These are phyloP conservation scores for Crithidia thermophila DNA, from an alignment of 208 protist species.

Conservation along the genomic window DNA sequence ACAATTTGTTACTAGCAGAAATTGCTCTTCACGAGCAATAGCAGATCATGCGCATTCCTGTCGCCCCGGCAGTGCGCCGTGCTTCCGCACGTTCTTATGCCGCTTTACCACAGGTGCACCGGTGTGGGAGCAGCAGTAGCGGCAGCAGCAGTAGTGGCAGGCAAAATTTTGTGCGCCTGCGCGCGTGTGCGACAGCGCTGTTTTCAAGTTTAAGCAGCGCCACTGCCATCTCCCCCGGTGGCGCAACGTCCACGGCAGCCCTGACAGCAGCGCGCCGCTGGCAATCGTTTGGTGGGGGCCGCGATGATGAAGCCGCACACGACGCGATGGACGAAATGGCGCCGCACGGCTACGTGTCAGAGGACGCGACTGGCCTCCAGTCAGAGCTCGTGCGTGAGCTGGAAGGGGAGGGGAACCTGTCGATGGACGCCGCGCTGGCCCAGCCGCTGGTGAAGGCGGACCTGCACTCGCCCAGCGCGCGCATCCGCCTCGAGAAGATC, in stretches of 20 bases:
- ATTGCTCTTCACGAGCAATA: not conserved
- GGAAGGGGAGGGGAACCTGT: conserved; percentile 48
- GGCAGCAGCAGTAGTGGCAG: not conserved
- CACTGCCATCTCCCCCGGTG: not conserved
- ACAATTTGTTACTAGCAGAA: too few relatives aligned
- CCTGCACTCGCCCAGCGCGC: conserved; percentile 27
- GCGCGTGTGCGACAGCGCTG: not conserved
- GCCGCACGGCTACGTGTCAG: conserved; percentile 11
- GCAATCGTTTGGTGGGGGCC: conserved; percentile 13
- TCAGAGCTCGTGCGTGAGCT: conserved; percentile 64
- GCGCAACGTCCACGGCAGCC: not conserved
- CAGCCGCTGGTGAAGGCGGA: conserved; percentile 32
- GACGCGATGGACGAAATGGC: not conserved
- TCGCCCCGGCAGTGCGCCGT: conserved; percentile 3
- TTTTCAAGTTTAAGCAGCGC: not conserved
- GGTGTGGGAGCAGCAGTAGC: not conserved
- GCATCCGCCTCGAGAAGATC: conserved; percentile 65
- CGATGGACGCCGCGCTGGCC: conserved; percentile 25
- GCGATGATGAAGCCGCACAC: not conserved
- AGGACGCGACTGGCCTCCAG: conserved; percentile 55
- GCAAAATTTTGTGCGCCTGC: not conserved
- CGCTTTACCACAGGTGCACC: not conserved
- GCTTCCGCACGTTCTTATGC: not conserved
- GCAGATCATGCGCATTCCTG: conserved; percentile 1
- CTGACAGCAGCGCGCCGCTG: conserved; percentile 12